Conservation (phyloP, 192 early-diverging fungal species). For the Ambispora gerdemannii region DNA sequence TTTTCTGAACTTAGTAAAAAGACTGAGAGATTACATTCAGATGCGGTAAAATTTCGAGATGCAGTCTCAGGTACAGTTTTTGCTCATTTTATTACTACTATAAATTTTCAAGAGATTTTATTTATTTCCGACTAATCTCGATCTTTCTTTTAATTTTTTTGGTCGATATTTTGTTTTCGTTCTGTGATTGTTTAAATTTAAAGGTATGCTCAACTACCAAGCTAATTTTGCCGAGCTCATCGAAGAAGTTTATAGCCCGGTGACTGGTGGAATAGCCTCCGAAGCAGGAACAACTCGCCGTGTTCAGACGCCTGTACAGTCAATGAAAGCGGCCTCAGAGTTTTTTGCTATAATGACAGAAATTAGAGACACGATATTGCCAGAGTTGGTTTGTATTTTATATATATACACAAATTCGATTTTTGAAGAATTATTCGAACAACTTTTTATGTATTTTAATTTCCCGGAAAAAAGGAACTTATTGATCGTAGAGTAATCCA, state of each 20-base stretch:
- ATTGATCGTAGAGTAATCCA: conserved; percentile 77
- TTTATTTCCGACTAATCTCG: too few species aligned
- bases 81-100: not conserved
- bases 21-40: conserved; percentile 15
- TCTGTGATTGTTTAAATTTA: not conserved
- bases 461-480: conserved; percentile 51
- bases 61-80: not conserved
- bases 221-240: conserved; percentile 42
- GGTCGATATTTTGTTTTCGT: not conserved
- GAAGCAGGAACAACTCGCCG: conserved; percentile 35
- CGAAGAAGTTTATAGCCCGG: conserved; percentile 39
- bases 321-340: conserved; percentile 35
- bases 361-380: conserved; percentile 37
- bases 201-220: conserved; percentile 40
- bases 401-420: too few species aligned
- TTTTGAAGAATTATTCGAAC: too few species aligned
- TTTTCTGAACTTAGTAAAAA: conserved; percentile 13
- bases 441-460: too few species aligned
- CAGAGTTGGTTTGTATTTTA: conserved; percentile 35
- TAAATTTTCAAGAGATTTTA: not conserved
- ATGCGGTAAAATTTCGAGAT: conserved; percentile 28
- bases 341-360: conserved; percentile 37
- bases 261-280: conserved; percentile 18
- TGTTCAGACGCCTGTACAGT: conserved; percentile 34
- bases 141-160: too few species aligned